These are phyloP conservation scores for Beauveria australis DNA, from an alignment of 2,329 filamentous ascomycete genomes.

Conservation along the genomic window DNA sequence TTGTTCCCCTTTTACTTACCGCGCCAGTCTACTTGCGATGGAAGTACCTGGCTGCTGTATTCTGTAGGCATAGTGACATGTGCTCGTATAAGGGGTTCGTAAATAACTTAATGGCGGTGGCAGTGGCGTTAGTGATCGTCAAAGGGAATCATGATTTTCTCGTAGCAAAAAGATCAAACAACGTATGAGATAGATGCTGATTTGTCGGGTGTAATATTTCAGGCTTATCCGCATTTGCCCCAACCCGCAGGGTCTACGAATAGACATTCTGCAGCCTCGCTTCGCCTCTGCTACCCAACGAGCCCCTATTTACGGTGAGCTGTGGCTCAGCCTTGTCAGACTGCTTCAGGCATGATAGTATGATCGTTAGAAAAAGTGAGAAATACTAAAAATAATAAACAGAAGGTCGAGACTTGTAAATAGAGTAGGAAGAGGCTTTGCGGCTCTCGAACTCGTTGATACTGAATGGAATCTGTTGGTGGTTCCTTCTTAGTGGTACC, in stretches of 20 bases:
- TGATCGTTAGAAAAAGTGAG: not conserved
- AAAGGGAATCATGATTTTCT: too few relatives aligned
- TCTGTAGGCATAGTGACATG: not conserved
- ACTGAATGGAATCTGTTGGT: not conserved
- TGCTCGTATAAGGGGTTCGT: not conserved
- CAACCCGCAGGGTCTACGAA: not conserved
- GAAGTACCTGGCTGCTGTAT: not conserved
- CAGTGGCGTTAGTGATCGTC: constrained; percentile 5
- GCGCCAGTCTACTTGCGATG: not conserved
- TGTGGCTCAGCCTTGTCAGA: not conserved
- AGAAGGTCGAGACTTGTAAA: not conserved
- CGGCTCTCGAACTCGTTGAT: not conserved
- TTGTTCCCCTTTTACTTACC: not conserved
- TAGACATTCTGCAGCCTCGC: not conserved
- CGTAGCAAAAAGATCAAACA: too few relatives aligned
- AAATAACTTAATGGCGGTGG: not conserved
- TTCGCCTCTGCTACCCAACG: not conserved
- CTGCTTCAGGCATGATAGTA: not conserved
- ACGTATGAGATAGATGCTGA: too few relatives aligned
- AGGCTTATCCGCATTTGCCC: not conserved
- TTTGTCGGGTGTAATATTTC: not conserved
- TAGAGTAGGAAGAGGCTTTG: not conserved
- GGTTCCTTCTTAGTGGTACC: too few relatives aligned
- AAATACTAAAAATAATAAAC: not conserved
- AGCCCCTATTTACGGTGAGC: not conserved